Evolutionary conservation across 768 basidiomycete species (phyloP), one percentile per base, ranked within the genome.

Genomic region (Sarcodon sp.): DNA sequence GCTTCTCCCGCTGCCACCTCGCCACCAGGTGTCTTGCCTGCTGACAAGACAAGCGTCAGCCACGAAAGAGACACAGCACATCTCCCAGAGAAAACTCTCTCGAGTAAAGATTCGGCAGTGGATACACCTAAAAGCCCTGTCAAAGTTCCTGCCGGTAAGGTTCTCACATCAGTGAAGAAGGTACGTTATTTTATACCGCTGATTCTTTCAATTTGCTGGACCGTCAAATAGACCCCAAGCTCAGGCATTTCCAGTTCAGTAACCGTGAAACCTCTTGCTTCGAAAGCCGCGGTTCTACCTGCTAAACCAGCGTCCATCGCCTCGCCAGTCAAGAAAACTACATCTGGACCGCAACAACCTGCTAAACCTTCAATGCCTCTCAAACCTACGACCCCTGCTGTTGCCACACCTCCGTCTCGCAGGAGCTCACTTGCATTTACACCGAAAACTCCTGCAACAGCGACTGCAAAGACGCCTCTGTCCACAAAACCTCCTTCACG

Each of bases 201-300:
- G 21, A 27, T 27, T 27, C 21, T 27, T 27, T 2, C 21, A 27
- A 50, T 43, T 21, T 44, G 38, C 56, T 59, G 57, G 61, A 53
- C 55, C 21, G 21, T 27, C 21, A 46, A 41, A 41, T 59, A 86
- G 83, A 72, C 80, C 49, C 66, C 80, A 55, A 78, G 66, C 62
- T 74, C 80, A 49, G 77, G 80, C 52, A 27, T 13, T 13, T 15
- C 13, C 13, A 76, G 79, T 53, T 55, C 73, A 59, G 78, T 79
- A 53, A 55, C 68, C 49, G 65, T 74, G 46, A 81, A 75, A 62
- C 54, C 62, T 47, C 59, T 56, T 33, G 50, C 63, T 37, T 52
- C 69, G 46, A 79, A 79, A 61, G 59, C 75, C 43, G 54, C 58
- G 3, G 44, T 60, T 48, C 48, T 65, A 18, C 51, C 62, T 12